These are phyloP conservation scores for Fraxinus baroniana DNA, from an alignment of 305 asterid genomes.

Conservation along the genomic window DNA sequence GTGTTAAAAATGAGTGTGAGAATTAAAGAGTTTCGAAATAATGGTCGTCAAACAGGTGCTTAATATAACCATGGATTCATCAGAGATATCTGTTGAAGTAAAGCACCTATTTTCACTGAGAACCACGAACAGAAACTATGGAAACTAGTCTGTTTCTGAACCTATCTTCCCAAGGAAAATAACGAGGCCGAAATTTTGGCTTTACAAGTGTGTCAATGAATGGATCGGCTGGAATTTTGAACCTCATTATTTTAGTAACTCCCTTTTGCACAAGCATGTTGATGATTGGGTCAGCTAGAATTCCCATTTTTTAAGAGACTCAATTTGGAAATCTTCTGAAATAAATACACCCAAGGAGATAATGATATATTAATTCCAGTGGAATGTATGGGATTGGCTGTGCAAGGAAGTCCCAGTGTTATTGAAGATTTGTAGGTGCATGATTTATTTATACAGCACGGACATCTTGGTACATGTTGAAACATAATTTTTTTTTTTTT, in stretches of 20 bases:
- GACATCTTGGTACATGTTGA: neutral
- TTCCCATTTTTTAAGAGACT: neutral
- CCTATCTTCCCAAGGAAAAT: neutral
- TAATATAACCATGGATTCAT: neutral
- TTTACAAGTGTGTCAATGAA: neutral
- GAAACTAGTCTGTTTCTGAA: neutral
- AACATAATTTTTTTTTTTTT: neutral
- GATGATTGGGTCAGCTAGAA: neutral
- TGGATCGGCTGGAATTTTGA: neutral
- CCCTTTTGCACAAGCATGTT: neutral
- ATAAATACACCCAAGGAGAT: neutral
- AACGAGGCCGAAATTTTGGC: neutral
- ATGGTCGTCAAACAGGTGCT: neutral
- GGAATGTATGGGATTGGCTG: too few relatives aligned
- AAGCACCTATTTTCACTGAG: neutral
- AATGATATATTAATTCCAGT: neutral
- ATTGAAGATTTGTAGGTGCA: neutral
- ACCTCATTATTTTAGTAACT: neutral
- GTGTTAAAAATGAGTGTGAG: too few relatives aligned
- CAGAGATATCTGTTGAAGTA: neutral
- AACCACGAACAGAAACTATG: neutral
- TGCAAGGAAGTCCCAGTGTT: neutral
- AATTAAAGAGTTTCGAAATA: too few relatives aligned
- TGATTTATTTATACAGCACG: neutral
- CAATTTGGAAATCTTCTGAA: neutral